Conservation (phyloP, 306 rosid genomes). For the Corylus avellana region DNA sequence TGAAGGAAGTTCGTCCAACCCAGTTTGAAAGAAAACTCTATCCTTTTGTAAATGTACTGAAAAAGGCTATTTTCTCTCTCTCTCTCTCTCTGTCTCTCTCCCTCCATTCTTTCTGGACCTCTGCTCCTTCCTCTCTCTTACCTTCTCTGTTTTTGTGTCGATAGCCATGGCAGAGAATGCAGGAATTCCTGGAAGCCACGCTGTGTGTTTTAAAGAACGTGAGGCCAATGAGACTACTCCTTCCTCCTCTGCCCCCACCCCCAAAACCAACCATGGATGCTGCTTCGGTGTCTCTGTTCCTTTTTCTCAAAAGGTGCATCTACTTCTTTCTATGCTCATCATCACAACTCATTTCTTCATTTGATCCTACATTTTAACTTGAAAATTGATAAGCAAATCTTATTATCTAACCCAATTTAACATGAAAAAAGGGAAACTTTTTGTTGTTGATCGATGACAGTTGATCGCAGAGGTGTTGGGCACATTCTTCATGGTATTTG, state of each 20-base stretch:
- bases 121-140: background rate
- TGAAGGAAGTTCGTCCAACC: background rate
- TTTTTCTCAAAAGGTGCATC: conserved; percentile 72
- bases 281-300: conserved; percentile 30
- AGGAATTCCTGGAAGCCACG: conserved; percentile 37
- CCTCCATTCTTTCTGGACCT: background rate
- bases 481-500: conserved; percentile 77
- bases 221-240: background rate
- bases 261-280: conserved; percentile 20
- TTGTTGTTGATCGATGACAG: conserved; percentile 34
- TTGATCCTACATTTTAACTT: too few species aligned
- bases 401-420: background rate
- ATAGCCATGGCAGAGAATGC: conserved; percentile 55
- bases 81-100: background rate
- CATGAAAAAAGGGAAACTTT: background rate
- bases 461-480: conserved; percentile 79
- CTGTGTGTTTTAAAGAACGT: conserved; percentile 43
- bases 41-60: background rate
- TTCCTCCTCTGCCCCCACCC: background rate
- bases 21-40: too few species aligned
- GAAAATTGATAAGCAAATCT: too few species aligned
- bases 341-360: background rate
- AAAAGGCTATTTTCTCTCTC: conserved; percentile 21
- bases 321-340: background rate
- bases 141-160: background rate